Percentiles rank a stretch among this genome's conserved stretches.
These are phyloP conservation scores for Aureobasidium zeae DNA, from an alignment of 2,329 filamentous ascomycete species.

Conservation along the genomic window DNA sequence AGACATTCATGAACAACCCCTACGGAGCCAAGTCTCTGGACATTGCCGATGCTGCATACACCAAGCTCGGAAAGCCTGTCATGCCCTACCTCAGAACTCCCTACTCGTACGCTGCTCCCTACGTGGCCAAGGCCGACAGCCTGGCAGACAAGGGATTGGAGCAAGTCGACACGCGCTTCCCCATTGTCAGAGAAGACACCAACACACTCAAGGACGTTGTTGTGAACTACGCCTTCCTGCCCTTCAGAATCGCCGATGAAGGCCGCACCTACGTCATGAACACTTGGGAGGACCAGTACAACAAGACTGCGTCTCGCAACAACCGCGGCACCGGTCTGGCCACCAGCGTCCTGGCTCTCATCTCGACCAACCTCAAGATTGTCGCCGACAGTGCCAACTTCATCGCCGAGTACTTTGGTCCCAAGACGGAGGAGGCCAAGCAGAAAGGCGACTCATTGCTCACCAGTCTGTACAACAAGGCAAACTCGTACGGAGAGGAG, in stretches of 20 bases:
- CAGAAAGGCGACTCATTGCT: conserved; percentile 27
- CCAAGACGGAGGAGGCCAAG: conserved; percentile 29
- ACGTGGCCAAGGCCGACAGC: conserved; percentile 71
- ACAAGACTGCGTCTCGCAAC: conserved; percentile 28
- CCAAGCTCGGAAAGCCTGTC: conserved; percentile 66
- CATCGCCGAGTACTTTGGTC: conserved; percentile 26
- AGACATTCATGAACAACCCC: conserved; percentile 69
- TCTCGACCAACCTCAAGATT: conserved; percentile 29
- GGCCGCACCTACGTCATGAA: conserved; percentile 24
- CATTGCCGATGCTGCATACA: conserved; percentile 64
- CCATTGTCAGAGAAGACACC: conserved; percentile 47
- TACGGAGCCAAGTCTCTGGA: conserved; percentile 76
- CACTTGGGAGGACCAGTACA: conserved; percentile 31
- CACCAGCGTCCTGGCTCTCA: conserved; percentile 26
- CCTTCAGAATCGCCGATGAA: conserved; percentile 21
- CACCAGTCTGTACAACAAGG: conserved; percentile 23
- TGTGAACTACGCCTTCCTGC: conserved; percentile 54
- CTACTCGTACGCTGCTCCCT: conserved; percentile 74
- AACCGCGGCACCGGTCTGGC: conserved; percentile 23
- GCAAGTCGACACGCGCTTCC: conserved; percentile 45
- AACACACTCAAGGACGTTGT: conserved; percentile 48
- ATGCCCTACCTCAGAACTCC: conserved; percentile 70
- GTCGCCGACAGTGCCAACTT: conserved; percentile 27
- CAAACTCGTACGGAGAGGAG: conserved; percentile 19
- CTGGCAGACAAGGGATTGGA: conserved; percentile 47